Base-by-base conservation (phyloP, 768 basidiomycete species). In the Trametes meyenii region DNA sequence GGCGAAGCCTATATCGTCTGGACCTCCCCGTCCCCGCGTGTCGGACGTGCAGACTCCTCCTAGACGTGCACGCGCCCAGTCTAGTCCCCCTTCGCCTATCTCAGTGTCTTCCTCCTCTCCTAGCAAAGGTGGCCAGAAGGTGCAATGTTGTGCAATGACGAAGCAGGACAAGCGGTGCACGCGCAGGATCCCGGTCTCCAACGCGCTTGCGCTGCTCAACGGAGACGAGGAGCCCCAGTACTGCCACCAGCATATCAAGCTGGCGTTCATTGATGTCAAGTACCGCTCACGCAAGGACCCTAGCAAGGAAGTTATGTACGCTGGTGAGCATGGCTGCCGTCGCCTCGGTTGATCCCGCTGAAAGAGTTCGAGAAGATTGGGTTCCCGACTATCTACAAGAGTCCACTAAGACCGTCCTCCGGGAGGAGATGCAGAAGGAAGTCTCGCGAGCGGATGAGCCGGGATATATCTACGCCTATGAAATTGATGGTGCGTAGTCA, bases 391-490 rank as follows among this genome's bases (percentile, higher is more conserved):
- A 91, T 70, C 72, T 93, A 39, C 80, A 82, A 54, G 62, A 70
- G 5, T 82, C 85, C 55, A 89, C 90, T 29, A 85, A 86, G 66
- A 76, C 81, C 33, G 80, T 85, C 1, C 71, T 87, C 38, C 76
- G 79, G 60, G 71, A 71, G 26, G 82, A 83, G 69, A 87, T 87
- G 84, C 78, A 78, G 63, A 82, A 81, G 43, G 69, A 79, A 12
- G 77, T 76, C 3, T 83, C 89, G 4, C 59, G 67, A 2, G 79
- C 82, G 10, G 91, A 94, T 64, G 81, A 79, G 19, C 76, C 82
- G 5, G 92, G 92, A 0, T 92, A 89, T 67, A 93, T 94, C 51
- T 94, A 94, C 65, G 83, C 85, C 0, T 94, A 88, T 70, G 88
- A 93, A 72, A 88, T 94, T 58, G 80, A 85, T 71, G 88, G 89